Evolutionary conservation across 2,329 filamentous ascomycete species (phyloP).

Genomic region (Aspergillus jensenii): DNA sequence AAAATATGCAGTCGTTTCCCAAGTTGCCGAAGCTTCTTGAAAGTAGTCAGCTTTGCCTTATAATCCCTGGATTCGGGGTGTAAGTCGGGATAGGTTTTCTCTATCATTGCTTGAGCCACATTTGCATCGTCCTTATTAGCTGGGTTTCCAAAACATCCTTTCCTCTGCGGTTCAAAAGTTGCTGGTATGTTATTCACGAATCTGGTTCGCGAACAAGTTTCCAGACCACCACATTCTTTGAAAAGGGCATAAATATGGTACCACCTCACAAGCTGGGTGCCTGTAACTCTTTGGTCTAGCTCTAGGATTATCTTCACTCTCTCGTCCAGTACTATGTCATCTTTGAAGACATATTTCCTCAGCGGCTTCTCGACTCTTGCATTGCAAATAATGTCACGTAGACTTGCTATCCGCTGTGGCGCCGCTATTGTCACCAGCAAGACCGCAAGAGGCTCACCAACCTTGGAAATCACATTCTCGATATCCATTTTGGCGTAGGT

Average conservation of each 20-base stretch:
- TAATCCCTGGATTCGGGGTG: too few relatives aligned
- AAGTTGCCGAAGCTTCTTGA: conserved; percentile 2
- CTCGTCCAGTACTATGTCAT: background rate
- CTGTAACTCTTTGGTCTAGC: background rate
- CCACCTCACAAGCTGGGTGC: conserved; percentile 1
- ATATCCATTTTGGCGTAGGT: background rate
- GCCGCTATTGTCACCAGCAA: conserved; percentile 3
- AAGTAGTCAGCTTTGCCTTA: background rate
- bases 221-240: conserved; percentile 8
- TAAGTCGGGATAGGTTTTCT: conserved; percentile 4
- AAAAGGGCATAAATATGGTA: too few relatives aligned
- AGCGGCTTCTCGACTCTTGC: background rate
- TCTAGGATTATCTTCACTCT: conserved; percentile 3
- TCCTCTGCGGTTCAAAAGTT: background rate
- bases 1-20: conserved; percentile 6
- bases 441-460: background rate
- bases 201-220: background rate
- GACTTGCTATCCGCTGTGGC: background rate
- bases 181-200: conserved; percentile 1
- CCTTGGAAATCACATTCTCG: background rate
- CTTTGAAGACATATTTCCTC: background rate
- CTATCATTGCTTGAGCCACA: conserved; percentile 5
- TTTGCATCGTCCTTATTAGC: conserved; percentile 2
- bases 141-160: conserved; percentile 3
- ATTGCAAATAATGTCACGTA: conserved; percentile 1